Base-by-base conservation (phyloP, 768 basidiomycete species). In the Russula emetica region DNA sequence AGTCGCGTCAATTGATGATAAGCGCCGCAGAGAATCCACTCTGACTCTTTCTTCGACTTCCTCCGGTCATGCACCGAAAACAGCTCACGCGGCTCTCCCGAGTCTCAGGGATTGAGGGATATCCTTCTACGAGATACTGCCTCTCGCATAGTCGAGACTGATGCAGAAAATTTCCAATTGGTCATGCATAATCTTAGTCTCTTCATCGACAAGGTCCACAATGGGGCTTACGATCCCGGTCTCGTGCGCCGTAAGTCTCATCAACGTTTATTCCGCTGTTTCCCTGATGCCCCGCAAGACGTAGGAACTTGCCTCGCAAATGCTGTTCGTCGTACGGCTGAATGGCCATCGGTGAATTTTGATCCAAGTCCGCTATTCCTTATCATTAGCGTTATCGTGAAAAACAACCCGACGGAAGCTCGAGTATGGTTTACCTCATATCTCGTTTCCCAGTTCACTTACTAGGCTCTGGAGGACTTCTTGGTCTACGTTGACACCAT, bases 161-260 rank as follows among this genome's bases (percentile, higher is more conserved):
- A 88, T 55, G 73, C 76, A 38, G 76, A 75, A 10, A 71, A 75
- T 22, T 81, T 83, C 63, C 82, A 85, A 66, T 70, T 70, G n/a
- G 78, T 85, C 24, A 71, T 88, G 11, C 74, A 80, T 56, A 89
- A 90, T 70, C 70, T 89, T 18, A 74, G 79, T 47, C 74, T 69
- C 11, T 92, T 80, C 64, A 76, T 90, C 1, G 83, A 88, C 56
- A 66, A 78, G 3, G 83, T 87, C 11, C 80, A 85, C 67, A 79
- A 80, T 66, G 74, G 83, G 55, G 77, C 75, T 26, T 86, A 83
- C 66, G 82, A 74, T 47, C 62, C 72, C 1, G 79, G 83, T 3
- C 73, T 85, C n/a, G 77, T 90, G 72, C 78, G 76, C 60, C 80
- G 90, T 87, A 71, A 18, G 47, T 49, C 45, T 18, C 18, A 44